Evolutionary conservation across 1,284 basidiomycete species (phyloP).

Genomic region (Apiotrichum sp.): DNA sequence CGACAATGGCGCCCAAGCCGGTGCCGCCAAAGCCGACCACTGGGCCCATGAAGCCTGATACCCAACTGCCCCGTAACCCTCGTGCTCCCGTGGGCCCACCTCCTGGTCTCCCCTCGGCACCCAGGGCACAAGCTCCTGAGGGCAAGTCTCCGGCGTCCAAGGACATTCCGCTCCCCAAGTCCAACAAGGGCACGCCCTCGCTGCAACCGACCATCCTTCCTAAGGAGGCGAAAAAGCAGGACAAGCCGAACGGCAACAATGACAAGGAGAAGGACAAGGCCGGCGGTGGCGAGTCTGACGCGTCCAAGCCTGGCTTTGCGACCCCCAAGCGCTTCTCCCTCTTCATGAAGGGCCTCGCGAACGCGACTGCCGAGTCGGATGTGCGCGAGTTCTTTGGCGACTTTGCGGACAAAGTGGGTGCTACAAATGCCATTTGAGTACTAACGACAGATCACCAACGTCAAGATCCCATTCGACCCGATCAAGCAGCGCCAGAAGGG

Average conservation of each 20-base stretch:
- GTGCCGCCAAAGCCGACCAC: conserved; percentile 8
- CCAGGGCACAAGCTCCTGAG: conserved; percentile 3
- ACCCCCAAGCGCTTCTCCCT: conserved; percentile 75
- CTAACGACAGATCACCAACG: conserved; percentile 59
- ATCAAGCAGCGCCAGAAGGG: conserved; percentile 35
- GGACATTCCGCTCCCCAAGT: not conserved
- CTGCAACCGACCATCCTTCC: not conserved
- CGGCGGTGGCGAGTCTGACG: conserved; percentile 51
- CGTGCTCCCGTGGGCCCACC: conserved; percentile 14
- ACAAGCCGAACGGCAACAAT: conserved; percentile 27
- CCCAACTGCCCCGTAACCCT: conserved; percentile 6
- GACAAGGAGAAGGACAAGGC: conserved; percentile 15
- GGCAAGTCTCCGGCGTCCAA: conserved; percentile 11
- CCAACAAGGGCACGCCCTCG: conserved; percentile 11
- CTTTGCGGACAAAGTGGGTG: conserved; percentile 31
- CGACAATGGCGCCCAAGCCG: conserved; percentile 8
- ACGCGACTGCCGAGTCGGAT: conserved; percentile 59
- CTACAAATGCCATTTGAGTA: not conserved
- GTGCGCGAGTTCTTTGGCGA: conserved; percentile 64
- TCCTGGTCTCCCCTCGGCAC: not conserved
- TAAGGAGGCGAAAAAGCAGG: conserved; percentile 54
- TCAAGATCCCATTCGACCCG: conserved; percentile 57
- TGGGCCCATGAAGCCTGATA: not conserved
- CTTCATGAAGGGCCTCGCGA: conserved; percentile 63
- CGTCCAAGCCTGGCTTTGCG: conserved; percentile 58